Conservation (phyloP, 495 filamentous ascomycete species). For the Melanomma pulvis-pyrius region DNA sequence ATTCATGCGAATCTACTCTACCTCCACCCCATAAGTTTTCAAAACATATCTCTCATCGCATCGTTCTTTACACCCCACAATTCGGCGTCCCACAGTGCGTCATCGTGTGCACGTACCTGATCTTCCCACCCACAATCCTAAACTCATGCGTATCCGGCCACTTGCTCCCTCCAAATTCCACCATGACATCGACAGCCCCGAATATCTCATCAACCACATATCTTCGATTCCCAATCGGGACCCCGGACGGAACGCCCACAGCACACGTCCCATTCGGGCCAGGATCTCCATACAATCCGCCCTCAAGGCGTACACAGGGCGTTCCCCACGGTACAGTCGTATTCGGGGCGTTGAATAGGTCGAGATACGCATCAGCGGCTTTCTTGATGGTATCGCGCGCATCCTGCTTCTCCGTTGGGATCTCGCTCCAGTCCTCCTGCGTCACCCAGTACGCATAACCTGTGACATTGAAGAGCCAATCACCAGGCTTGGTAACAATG, state of each 20-base stretch:
- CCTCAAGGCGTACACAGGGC: conserved; percentile 52
- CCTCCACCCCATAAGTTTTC: not conserved
- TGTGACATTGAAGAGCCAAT: conserved; percentile 58
- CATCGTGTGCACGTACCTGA: conserved; percentile 54
- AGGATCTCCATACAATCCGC: conserved; percentile 45
- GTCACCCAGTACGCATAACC: conserved; percentile 50
- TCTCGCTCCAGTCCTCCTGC: conserved; percentile 51
- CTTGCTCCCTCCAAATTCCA: conserved; percentile 47
- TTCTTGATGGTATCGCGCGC: conserved; percentile 52
- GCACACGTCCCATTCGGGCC: conserved; percentile 20
- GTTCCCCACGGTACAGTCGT: conserved; percentile 55
- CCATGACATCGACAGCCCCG: conserved; percentile 29
- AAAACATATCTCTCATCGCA: not conserved
- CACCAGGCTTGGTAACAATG: conserved; percentile 51
- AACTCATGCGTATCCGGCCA: conserved; percentile 57
- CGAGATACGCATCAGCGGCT: conserved; percentile 54
- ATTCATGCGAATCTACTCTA: not conserved
- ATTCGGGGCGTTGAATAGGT: conserved; percentile 52
- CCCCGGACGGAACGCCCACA: conserved; percentile 28
- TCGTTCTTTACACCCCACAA: conserved; percentile 22
- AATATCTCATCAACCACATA: conserved; percentile 34
- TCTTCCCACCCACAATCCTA: conserved; percentile 53
- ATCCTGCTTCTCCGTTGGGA: conserved; percentile 52
- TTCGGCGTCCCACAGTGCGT: conserved; percentile 27
- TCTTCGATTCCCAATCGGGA: conserved; percentile 21